These are phyloP conservation scores for Cadophora sp. DNA, from an alignment of 2,329 filamentous ascomycete genomes.

Conservation along the genomic window DNA sequence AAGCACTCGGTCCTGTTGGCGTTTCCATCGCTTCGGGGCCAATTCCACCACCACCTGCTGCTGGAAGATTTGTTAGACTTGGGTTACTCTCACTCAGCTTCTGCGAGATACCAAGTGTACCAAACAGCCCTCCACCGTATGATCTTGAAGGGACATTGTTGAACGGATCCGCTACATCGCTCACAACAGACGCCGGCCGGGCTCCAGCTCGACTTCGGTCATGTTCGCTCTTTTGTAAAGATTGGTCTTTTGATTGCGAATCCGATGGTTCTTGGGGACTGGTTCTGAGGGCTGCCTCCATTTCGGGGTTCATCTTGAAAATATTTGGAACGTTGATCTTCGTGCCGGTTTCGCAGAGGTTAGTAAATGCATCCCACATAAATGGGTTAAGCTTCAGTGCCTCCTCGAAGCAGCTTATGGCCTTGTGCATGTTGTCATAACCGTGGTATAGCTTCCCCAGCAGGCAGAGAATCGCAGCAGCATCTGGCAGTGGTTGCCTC, in stretches of 20 bases:
- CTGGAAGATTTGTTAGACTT: conserved; percentile 45
- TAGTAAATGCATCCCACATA: conserved; percentile 96
- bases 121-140: conserved; percentile 44
- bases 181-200: conserved; percentile 37
- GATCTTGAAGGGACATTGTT: conserved; percentile 42
- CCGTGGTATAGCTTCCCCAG: conserved; percentile 87
- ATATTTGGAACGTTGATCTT: conserved; percentile 84
- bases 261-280: conserved; percentile 36
- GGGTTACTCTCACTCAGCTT: conserved; percentile 47
- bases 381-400: conserved; percentile 90
- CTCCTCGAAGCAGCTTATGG: conserved; percentile 86
- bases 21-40: conserved; percentile 69
- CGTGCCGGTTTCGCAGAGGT: conserved; percentile 85
- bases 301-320: conserved; percentile 76
- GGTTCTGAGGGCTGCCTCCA: conserved; percentile 56
- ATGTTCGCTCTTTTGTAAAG: conserved; percentile 34
- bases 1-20: conserved; percentile 58
- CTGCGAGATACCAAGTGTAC: conserved; percentile 42
- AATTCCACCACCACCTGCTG: conserved; percentile 41
- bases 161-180: conserved; percentile 45
- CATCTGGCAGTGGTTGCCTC: conserved; percentile 79
- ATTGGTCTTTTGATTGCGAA: conserved; percentile 34
- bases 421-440: conserved; percentile 82
- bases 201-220: conserved; percentile 38
- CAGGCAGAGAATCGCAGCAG: conserved; percentile 81